Conservation (phyloP, 495 filamentous ascomycete genomes). For the Chaetomium fimeti region DNA sequence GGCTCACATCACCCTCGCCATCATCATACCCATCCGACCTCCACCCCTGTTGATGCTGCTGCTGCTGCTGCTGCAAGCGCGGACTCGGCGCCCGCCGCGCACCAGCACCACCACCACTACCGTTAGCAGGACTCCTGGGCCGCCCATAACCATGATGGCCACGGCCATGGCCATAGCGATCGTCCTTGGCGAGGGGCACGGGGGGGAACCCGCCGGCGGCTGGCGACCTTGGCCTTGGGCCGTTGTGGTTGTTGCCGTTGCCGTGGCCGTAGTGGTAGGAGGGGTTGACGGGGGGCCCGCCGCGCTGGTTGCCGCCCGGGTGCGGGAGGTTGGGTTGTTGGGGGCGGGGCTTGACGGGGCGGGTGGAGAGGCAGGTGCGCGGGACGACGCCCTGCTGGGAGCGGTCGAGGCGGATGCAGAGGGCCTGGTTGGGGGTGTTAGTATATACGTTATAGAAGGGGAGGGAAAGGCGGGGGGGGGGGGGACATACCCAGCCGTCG, state of each 20-base stretch:
- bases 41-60: not conserved
- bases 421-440: constrained; percentile 60
- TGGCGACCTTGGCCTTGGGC: not conserved
- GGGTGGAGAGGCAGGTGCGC: constrained; percentile 87
- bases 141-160: not conserved
- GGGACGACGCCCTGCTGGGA: constrained; percentile 91
- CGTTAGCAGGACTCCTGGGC: constrained; percentile 12
- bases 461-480: not conserved
- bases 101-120: too few relatives aligned
- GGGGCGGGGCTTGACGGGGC: constrained; percentile 83
- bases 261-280: constrained; percentile 6
- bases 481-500: constrained; percentile 84
- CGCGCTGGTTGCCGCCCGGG: constrained; percentile 3
- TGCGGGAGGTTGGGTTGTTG: constrained; percentile 36
- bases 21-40: not conserved
- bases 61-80: not conserved
- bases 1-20: constrained; percentile 5
- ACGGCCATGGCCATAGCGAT: not conserved
- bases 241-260: not conserved
- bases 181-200: not conserved
- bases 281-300: constrained; percentile 32
- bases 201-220: not conserved
- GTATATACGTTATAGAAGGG: not conserved
- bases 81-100: not conserved
- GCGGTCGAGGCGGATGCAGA: constrained; percentile 87